Evolutionary conservation across 495 filamentous ascomycete genomes (phyloP).

Genomic region (Talaromyces nanjingensis): DNA sequence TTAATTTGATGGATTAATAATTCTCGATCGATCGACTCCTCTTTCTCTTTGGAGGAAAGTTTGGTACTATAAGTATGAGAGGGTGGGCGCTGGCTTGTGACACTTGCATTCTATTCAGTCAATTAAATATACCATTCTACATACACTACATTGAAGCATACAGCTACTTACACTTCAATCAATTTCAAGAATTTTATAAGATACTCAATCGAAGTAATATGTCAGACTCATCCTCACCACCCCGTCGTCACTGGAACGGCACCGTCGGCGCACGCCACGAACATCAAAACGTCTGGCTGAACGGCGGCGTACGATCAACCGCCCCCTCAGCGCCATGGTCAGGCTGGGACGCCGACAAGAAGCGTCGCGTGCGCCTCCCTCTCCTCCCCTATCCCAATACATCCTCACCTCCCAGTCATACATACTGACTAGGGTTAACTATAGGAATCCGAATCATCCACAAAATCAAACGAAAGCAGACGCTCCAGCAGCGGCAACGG

Average conservation of each 20-base stretch:
- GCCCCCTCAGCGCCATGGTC: slow-evolving; percentile 16
- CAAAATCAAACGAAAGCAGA: slow-evolving; percentile 21
- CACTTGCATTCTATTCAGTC: too few relatives aligned
- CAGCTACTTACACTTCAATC: not conserved
- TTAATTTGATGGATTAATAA: not conserved
- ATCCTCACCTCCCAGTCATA: not conserved
- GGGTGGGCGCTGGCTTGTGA: not conserved
- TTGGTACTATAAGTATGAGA: not conserved
- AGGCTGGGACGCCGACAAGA: slow-evolving; percentile 16
- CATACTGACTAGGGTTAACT: too few relatives aligned
- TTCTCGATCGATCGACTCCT: not conserved
- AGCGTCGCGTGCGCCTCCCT: slow-evolving; percentile 8
- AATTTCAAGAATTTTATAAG: not conserved
- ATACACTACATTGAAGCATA: not conserved
- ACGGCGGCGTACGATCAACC: slow-evolving; percentile 23
- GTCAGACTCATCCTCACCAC: slow-evolving; percentile 18
- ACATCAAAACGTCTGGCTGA: slow-evolving; percentile 37
- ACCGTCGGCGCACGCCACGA: slow-evolving; percentile 32
- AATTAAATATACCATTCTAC: not conserved
- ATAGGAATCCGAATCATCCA: slow-evolving; percentile 22
- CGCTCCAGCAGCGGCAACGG: slow-evolving; percentile 31
- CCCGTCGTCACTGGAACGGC: slow-evolving; percentile 33
- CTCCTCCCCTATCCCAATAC: not conserved
- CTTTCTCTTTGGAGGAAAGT: not conserved
- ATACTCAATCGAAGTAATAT: not conserved